Evolutionary conservation across 768 basidiomycete species (phyloP).

Genomic region (Crassisporium funariophilum): DNA sequence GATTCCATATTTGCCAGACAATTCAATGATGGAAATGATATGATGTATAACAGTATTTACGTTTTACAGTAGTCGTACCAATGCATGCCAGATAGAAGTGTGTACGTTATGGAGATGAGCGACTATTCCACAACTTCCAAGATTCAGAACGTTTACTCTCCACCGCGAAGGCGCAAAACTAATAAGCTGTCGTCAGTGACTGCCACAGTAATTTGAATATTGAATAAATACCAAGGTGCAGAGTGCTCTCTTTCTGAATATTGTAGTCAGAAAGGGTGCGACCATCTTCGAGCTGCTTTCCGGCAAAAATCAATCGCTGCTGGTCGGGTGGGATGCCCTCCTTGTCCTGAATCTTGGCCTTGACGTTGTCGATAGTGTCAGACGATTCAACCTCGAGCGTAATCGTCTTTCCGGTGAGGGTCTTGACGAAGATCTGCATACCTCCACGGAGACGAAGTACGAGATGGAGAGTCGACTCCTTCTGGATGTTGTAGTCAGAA

Average conservation of each 20-base stretch:
- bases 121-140: background rate
- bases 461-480: slow-evolving; percentile 77
- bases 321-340: slow-evolving; percentile 81
- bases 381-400: slow-evolving; percentile 76
- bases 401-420: slow-evolving; percentile 75
- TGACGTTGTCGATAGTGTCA: slow-evolving; percentile 78
- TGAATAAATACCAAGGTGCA: slow-evolving; percentile 47
- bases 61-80: too few relatives aligned
- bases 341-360: slow-evolving; percentile 80
- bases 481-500: slow-evolving; percentile 82
- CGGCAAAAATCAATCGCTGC: slow-evolving; percentile 79
- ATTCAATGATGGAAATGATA: too few relatives aligned
- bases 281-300: slow-evolving; percentile 79
- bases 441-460: slow-evolving; percentile 72
- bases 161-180: slow-evolving; percentile 83
- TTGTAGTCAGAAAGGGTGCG: slow-evolving; percentile 79
- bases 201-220: background rate
- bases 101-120: background rate
- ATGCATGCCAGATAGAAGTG: too few relatives aligned
- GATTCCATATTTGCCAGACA: too few relatives aligned
- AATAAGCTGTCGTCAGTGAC: background rate
- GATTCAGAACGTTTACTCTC: slow-evolving; percentile 45
- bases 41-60: too few relatives aligned
- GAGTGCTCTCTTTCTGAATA: slow-evolving; percentile 74
- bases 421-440: slow-evolving; percentile 77